Evolutionary conservation across 495 filamentous ascomycete species (phyloP), one percentile per base, ranked within the genome.

Genomic region (Xylaria acuta): DNA sequence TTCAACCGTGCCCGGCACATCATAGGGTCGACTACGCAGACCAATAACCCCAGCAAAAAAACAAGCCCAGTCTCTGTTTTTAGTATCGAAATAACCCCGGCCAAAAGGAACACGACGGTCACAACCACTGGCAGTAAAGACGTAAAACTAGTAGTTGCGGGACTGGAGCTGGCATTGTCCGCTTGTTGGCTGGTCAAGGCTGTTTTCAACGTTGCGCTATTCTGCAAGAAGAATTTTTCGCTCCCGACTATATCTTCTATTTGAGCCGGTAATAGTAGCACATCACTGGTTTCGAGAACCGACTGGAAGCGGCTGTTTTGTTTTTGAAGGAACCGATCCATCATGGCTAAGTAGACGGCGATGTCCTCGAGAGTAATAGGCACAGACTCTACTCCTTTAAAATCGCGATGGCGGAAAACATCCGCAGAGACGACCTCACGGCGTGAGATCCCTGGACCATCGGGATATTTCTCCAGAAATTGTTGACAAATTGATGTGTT

Each of bases 401-500:
- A 12, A 18, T 27, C 41, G n/a, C n/a, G 14, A n/a, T 49, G 43
- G 40, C 32, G 16, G 25, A 5, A 5, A 16, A 9, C 3, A 20
- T 41, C 43, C 5, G 25, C 22, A 34, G 63, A 65, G 63, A 14
- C 18, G 16, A 5, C 14, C 32, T 45, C 45, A 1, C 64, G 45
- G 14, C 64, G 64, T 43, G 64, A 51, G 18, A 66, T 66, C 0
- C 1, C 4, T 18, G 45, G 64, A 2, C 64, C 64, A 6, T 66
- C 32, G 8, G 64, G 64, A 43, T 66, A 66, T 66, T 53, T 66
- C 16, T 51, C 30, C 5, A 66, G 45, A 18, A 51, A 66, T 38
- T 66, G 64, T 51, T 66, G 64, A 66, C 64, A 66, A 30, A 66
- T 53, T 8, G 64, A 12, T 38, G 64, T 53, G 32, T 66, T n/a